Evolutionary conservation across 1,284 basidiomycete species (phyloP).

Genomic region (Tilletia setariae): DNA sequence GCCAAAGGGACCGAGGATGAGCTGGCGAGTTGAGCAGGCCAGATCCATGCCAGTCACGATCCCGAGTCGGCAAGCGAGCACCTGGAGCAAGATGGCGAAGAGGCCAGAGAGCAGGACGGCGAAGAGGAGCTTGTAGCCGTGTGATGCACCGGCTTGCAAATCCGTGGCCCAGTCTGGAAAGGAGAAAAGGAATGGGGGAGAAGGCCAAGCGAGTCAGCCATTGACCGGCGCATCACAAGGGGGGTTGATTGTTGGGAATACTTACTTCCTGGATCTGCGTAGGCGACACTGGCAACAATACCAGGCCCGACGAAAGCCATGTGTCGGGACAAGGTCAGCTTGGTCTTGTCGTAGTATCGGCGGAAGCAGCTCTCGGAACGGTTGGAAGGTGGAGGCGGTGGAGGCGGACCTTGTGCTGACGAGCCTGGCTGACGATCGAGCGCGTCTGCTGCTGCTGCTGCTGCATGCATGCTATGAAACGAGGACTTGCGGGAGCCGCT

Average conservation of each 20-base stretch:
- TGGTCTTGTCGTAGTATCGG: constrained; percentile 8
- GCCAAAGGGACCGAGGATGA: constrained; percentile 39
- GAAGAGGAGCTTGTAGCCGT: constrained; percentile 79
- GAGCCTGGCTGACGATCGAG: background rate
- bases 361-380: background rate
- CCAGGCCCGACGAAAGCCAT: constrained; percentile 8
- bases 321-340: background rate
- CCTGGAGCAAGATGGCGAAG: constrained; percentile 76
- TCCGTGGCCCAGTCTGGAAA: constrained; percentile 51
- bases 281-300: background rate
- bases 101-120: constrained; percentile 77
- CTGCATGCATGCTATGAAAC: background rate
- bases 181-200: background rate
- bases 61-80: constrained; percentile 61
- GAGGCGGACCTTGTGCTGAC: background rate
- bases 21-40: constrained; percentile 37
- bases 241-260: too few relatives aligned
- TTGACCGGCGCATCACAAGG: background rate
- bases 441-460: background rate
- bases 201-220: background rate
- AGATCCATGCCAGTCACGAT: constrained; percentile 57
- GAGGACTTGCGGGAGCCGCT: background rate
- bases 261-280: constrained; percentile 8
- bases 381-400: background rate
- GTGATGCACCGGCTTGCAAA: constrained; percentile 50